Percentiles rank a stretch among this genome's conserved stretches.
These are phyloP conservation scores for Sporothrix luriei DNA, from an alignment of 2,329 filamentous ascomycete genomes.

Conservation along the genomic window DNA sequence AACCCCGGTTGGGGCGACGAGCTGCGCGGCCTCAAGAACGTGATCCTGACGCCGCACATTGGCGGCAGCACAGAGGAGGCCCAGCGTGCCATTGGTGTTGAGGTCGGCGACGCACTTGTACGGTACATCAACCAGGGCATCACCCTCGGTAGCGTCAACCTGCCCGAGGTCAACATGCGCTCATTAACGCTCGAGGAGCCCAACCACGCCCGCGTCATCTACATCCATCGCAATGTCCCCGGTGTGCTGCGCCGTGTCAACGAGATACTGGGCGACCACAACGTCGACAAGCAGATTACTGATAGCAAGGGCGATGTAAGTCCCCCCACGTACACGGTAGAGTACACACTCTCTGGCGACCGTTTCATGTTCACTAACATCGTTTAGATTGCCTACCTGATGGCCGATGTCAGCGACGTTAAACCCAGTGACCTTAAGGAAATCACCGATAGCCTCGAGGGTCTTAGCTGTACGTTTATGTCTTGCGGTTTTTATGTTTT, in stretches of 20 bases:
- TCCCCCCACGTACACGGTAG: not conserved
- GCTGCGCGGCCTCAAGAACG: conserved; percentile 80
- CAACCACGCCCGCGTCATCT: conserved; percentile 88
- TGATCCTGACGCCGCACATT: conserved; percentile 95
- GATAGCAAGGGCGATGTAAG: conserved; percentile 85
- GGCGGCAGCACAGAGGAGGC: conserved; percentile 97
- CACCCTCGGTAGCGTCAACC: conserved; percentile 89
- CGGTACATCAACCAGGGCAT: conserved; percentile 95
- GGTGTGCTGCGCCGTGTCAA: conserved; percentile 95
- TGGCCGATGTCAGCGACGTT: conserved; percentile 95
- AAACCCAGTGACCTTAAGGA: conserved; percentile 79
- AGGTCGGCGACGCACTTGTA: conserved; percentile 85
- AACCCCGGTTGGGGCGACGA: conserved; percentile 80
- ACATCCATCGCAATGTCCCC: conserved; percentile 94
- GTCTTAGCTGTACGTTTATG: conserved; percentile 69
- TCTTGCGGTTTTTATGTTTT: not conserved
- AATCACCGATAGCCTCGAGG: conserved; percentile 80
- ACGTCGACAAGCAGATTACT: conserved; percentile 98
- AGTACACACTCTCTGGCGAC: not conserved
- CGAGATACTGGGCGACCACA: conserved; percentile 90
- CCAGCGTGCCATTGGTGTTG: conserved; percentile 90
- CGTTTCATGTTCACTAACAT: conserved; percentile 7
- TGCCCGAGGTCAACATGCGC: conserved; percentile 91
- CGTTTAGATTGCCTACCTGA: conserved; percentile 71
- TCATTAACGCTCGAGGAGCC: conserved; percentile 88